phyloP scores from a whole-genome alignment of 1,284 basidiomycete genomes.

The Heterobasidion parviporum region DNA sequence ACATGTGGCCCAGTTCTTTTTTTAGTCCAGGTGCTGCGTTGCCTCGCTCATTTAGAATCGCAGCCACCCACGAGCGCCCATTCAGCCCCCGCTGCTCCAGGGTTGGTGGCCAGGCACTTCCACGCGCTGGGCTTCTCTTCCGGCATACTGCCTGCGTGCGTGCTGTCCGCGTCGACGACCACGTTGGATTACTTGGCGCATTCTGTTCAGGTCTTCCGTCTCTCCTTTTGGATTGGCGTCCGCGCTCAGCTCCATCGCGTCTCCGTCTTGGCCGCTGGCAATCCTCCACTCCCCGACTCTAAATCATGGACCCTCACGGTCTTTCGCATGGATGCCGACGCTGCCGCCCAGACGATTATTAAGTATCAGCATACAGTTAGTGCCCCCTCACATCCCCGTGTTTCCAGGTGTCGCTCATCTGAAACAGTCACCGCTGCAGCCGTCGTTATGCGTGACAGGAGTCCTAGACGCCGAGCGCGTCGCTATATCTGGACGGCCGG shows the following conservation, averaged over 20 bases:
- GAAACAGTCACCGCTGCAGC: constrained; percentile 9
- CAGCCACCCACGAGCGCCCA: not conserved
- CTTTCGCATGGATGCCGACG: constrained; percentile 28
- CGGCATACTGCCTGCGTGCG: constrained; percentile 49
- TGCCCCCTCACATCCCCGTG: not conserved
- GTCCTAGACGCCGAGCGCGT: constrained; percentile 37
- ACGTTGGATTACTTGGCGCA: constrained; percentile 33
- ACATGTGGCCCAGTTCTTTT: constrained; percentile 41
- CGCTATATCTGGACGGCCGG: constrained; percentile 52
- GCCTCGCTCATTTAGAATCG: constrained; percentile 34
- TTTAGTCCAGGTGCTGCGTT: constrained; percentile 44
- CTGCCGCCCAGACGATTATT: constrained; percentile 28
- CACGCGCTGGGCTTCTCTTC: constrained; percentile 46
- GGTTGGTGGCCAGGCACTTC: no score
- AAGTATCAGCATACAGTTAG: not conserved
- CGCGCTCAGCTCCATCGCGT: constrained; percentile 37
- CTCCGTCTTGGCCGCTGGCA: constrained; percentile 14
- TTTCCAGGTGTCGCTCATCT: constrained; percentile 16
- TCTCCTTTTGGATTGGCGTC: constrained; percentile 52
- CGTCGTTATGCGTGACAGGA: constrained; percentile 39
- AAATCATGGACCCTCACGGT: constrained; percentile 45
- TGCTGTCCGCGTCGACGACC: constrained; percentile 38
- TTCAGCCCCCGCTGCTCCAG: constrained; percentile 4
- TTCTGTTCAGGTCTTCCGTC: constrained; percentile 41
- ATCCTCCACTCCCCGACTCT: not conserved